phyloP scores from a whole-genome alignment of 1,284 basidiomycete genomes.

The Trichosporon sp. region DNA sequence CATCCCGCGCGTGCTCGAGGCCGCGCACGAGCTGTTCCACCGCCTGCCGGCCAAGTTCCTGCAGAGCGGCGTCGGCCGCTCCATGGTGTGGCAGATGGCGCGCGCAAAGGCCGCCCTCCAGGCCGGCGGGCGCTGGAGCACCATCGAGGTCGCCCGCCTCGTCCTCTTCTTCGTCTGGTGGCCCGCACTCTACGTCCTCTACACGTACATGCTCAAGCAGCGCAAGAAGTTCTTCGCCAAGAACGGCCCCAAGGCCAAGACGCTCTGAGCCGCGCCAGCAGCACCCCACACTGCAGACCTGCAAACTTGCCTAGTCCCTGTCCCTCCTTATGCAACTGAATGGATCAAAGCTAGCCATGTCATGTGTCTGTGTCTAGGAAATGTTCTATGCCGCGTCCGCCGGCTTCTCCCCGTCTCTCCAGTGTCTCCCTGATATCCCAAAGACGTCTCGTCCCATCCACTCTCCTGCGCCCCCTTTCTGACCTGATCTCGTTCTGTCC shows the following conservation, averaged over 20 bases:
- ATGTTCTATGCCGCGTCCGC: constrained; percentile 1
- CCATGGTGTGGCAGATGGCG: constrained; percentile 34
- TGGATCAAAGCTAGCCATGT: background rate
- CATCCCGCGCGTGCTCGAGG: constrained; percentile 22
- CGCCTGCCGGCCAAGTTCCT: constrained; percentile 26
- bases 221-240: constrained; percentile 68
- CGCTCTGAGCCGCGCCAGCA: background rate
- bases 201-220: constrained; percentile 83
- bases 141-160: constrained; percentile 56
- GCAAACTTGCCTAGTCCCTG: too few relatives aligned
- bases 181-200: constrained; percentile 82
- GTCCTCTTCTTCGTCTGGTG: constrained; percentile 79
- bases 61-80: constrained; percentile 28
- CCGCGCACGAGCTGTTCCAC: constrained; percentile 23
- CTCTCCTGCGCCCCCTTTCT: background rate
- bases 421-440: background rate
- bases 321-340: too few relatives aligned
- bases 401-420: background rate
- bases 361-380: background rate
- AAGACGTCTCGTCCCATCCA: background rate
- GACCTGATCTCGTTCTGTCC: too few relatives aligned
- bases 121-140: constrained; percentile 28
- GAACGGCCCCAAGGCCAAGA: background rate
- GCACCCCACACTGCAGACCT: too few relatives aligned
- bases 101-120: constrained; percentile 20